Evolutionary conservation across 441 rosid species (phyloP), one percentile per base, ranked within the genome.

Genomic region (Eruca vesicaria): DNA sequence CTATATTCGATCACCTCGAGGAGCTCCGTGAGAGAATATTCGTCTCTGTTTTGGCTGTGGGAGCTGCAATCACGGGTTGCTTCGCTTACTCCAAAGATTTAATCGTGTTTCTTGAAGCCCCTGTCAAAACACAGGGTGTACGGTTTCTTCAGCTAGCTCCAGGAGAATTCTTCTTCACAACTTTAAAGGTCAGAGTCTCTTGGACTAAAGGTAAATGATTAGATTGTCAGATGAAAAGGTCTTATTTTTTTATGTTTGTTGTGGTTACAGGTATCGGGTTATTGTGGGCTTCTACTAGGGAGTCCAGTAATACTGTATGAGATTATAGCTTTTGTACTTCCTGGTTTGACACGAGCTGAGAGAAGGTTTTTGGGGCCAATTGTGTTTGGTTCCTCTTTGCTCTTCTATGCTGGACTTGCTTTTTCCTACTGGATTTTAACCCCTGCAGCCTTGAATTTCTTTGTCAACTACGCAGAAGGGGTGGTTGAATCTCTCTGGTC

Each of bases 141-240:
- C 83, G 97, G 32, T 95, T 95, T 85, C 85, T 95, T 69, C 99
- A 95, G 82, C 85, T 95, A 19, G 98, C 97, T 77, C 99, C 98
- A 9, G 98, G 98, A 20, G 98, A 95, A 78, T 93, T 95, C 81
- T 95, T 95, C 95, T 95, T 95, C 80, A 95, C 99, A 12, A 95
- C 99, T 78, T 74, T 95, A 68, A 95, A 93, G 98, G 98, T 90
- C 53, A 64, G 85, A 23, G 43, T 53, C 35, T 67, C 56, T 71
- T 52, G 26, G 14, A 52, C 28, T 52, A 50, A 19, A 23, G 1
- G 26, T 52, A 50, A 19, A 23, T 23, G 26, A 23, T 23, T 19
- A 52, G 19, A 50, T 69, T 70, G 58, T 74, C 59, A 63, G 20
- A 41, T 35, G 12, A 33, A 58, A 14, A 43, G 7, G 7, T 7